Percentiles rank a stretch among this genome's conserved stretches.
phyloP scores from a whole-genome alignment of 129 eudicot species.

The Heracleum sosnowskyi region DNA sequence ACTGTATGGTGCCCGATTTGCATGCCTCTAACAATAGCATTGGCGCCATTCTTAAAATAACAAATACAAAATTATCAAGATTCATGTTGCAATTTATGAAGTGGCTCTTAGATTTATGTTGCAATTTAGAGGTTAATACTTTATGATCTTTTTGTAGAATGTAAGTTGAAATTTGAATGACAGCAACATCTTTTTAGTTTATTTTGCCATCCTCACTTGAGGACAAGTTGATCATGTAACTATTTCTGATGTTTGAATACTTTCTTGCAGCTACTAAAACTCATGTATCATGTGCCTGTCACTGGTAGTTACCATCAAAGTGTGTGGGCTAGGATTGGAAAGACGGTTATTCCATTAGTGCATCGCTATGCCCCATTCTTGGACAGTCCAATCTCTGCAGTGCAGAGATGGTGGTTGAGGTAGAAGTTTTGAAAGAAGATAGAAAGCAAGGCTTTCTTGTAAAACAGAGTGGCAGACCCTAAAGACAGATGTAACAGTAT shows the following conservation, averaged over 20 bases:
- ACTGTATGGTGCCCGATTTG: neutral
- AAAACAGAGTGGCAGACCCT: neutral
- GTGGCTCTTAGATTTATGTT: neutral
- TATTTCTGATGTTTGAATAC: neutral
- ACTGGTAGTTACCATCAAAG: constrained; percentile 85
- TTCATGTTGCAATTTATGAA: neutral
- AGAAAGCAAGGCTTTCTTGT: neutral
- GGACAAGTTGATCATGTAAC: neutral
- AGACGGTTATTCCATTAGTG: constrained; percentile 51
- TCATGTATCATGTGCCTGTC: constrained; percentile 92
- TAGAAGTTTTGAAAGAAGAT: constrained; percentile 13
- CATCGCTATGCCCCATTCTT: constrained; percentile 75
- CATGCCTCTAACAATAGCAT: neutral
- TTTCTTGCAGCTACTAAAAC: constrained; percentile 73
- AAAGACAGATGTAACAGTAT: neutral
- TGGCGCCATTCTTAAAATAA: neutral
- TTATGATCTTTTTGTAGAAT: neutral
- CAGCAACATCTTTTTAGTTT: neutral
- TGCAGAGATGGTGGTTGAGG: constrained; percentile 87
- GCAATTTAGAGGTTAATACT: neutral
- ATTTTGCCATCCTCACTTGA: neutral
- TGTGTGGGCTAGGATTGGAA: constrained; percentile 72
- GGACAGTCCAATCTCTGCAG: constrained; percentile 52
- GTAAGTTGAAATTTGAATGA: neutral
- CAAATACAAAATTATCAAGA: too few relatives aligned